Evolutionary conservation across 768 basidiomycete genomes (phyloP).

Genomic region (Boletus rubroflammeus): DNA sequence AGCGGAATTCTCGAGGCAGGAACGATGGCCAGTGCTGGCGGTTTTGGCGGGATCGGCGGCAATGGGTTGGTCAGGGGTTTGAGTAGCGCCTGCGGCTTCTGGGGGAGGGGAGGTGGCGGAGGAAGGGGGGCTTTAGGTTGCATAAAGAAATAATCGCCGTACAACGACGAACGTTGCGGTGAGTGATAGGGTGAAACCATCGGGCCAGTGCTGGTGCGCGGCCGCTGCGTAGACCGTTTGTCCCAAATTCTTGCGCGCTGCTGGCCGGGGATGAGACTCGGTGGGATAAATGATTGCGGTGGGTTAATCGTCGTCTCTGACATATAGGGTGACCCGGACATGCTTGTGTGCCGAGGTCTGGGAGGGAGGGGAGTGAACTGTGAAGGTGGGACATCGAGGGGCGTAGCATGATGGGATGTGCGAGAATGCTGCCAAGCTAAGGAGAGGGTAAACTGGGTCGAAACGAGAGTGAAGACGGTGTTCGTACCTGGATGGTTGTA

Average conservation of each 20-base stretch:
- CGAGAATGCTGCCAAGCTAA: constrained; percentile 19
- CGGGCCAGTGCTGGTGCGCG: constrained; percentile 11
- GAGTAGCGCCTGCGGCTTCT: constrained; percentile 26
- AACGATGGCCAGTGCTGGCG: constrained; percentile 16
- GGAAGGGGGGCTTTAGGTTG: constrained; percentile 17
- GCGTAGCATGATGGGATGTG: constrained; percentile 18
- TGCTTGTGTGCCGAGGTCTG: constrained; percentile 23
- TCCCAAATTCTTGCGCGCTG: constrained; percentile 24
- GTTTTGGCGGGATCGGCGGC: constrained; percentile 43
- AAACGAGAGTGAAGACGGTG: neutral
- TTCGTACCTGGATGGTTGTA: constrained; percentile 30
- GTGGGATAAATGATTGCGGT: constrained; percentile 17
- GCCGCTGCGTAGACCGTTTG: constrained; percentile 4
- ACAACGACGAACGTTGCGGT: constrained; percentile 17
- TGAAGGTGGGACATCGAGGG: constrained; percentile 18
- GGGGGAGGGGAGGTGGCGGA: constrained; percentile 30
- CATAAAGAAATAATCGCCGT: constrained; percentile 28
- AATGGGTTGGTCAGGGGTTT: constrained; percentile 33
- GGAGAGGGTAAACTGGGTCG: constrained; percentile 2
- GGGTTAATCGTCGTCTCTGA: constrained; percentile 1
- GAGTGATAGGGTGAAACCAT: constrained; percentile 8
- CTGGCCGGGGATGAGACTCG: constrained; percentile 24
- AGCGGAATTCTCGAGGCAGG: constrained; percentile 27
- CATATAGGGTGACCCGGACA: constrained; percentile 7
- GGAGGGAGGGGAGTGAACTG: constrained; percentile 6